Evolutionary conservation across 1,284 basidiomycete genomes (phyloP).

Genomic region (Irpex sp.): DNA sequence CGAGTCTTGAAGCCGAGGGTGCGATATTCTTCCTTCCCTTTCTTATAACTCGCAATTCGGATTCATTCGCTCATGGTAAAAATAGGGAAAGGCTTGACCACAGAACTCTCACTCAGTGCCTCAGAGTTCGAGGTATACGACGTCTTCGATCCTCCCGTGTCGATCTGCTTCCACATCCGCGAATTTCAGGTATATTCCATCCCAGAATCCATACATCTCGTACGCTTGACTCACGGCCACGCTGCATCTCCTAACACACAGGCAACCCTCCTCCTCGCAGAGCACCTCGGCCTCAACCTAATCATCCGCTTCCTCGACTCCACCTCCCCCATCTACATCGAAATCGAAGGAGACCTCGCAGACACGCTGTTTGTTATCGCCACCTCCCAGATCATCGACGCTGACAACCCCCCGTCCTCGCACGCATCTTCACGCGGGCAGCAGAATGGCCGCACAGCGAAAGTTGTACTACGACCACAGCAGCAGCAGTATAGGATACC

Average conservation of each 20-base stretch:
- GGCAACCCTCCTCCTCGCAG: constrained; percentile 76
- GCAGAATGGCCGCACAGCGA: background rate
- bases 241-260: constrained; percentile 24
- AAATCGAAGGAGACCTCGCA: constrained; percentile 59
- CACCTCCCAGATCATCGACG: constrained; percentile 56
- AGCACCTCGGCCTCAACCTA: constrained; percentile 57
- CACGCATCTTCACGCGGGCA: constrained; percentile 11
- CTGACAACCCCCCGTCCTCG: constrained; percentile 13
- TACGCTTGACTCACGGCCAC: constrained; percentile 5
- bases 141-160: constrained; percentile 53
- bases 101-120: constrained; percentile 66
- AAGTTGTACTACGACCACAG: background rate
- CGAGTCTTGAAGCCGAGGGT: constrained; percentile 65
- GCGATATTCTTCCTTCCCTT: background rate
- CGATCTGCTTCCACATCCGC: constrained; percentile 72
- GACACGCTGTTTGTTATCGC: constrained; percentile 72
- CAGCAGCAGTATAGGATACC: background rate
- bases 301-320: constrained; percentile 74
- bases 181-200: constrained; percentile 67
- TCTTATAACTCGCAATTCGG: too few species aligned
- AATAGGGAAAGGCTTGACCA: constrained; percentile 51
- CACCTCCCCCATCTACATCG: constrained; percentile 67
- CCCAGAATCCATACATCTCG: background rate
- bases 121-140: constrained; percentile 79
- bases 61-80: too few species aligned